Percentiles rank a stretch among this genome's conserved stretches.
Evolutionary conservation across 345 rosid species (phyloP).

Genomic region (Ceriops tagal): DNA sequence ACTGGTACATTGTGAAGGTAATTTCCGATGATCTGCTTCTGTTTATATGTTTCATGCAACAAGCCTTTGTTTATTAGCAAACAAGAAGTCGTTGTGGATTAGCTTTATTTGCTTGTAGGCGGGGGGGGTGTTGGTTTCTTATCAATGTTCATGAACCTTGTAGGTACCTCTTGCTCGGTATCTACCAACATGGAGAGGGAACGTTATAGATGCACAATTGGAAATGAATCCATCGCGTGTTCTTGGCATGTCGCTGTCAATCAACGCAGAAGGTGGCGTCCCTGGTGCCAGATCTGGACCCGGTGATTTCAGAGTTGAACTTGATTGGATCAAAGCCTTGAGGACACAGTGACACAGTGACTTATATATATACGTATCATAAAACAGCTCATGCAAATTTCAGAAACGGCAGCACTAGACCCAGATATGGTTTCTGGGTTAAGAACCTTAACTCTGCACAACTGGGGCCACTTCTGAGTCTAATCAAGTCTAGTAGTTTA

Average conservation of each 20-base stretch:
- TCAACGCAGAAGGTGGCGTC: constrained; percentile 72
- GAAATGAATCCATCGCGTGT: constrained; percentile 40
- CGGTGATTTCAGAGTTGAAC: constrained; percentile 68
- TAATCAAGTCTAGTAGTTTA: too few relatives aligned
- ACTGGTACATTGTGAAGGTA: constrained; percentile 78
- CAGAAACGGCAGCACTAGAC: neutral
- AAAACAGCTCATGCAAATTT: neutral
- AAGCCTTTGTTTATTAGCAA: too few relatives aligned
- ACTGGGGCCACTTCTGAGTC: too few relatives aligned
- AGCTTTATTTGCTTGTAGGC: neutral
- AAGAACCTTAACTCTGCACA: neutral
- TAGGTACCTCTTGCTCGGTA: neutral
- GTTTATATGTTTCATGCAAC: too few relatives aligned
- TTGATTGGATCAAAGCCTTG: constrained; percentile 86
- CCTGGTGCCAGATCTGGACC: constrained; percentile 71
- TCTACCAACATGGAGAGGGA: constrained; percentile 9
- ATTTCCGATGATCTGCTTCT: too few relatives aligned
- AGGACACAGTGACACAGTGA: constrained; percentile 26
- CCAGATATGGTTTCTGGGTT: neutral
- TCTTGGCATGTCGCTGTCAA: constrained; percentile 78
- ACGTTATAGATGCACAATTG: neutral
- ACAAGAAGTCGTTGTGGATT: too few relatives aligned
- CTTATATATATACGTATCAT: neutral
- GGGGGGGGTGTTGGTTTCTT: neutral
- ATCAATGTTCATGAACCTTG: neutral